Conservation (phyloP, 108 stramenopile species). For the Nitzschia putrida region DNA sequence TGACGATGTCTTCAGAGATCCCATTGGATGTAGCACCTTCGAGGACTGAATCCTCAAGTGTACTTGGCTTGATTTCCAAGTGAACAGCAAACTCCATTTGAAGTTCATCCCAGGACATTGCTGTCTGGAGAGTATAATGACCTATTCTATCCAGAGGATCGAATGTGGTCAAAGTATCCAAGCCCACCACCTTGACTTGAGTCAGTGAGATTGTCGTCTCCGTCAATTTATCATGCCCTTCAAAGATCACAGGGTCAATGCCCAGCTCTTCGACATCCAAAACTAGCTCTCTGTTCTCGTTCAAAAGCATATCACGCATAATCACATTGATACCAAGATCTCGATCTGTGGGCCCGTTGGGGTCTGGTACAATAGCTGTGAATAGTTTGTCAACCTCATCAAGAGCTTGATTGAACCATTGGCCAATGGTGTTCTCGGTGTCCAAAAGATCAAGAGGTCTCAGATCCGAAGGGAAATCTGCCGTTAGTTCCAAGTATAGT, state of each 20-base stretch:
- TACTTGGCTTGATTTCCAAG: slow-evolving; percentile 44
- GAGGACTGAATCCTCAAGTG: slow-evolving; percentile 36
- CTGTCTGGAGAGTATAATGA: slow-evolving; percentile 62
- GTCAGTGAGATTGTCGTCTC: slow-evolving; percentile 58
- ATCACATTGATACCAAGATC: slow-evolving; percentile 57
- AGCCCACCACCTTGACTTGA: slow-evolving; percentile 48
- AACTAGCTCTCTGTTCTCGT: slow-evolving; percentile 44
- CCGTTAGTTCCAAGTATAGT: slow-evolving; percentile 18
- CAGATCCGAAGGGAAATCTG: background rate
- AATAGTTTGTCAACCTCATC: slow-evolving; percentile 21
- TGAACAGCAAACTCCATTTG: slow-evolving; percentile 54
- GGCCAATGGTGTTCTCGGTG: slow-evolving; percentile 15
- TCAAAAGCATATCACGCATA: slow-evolving; percentile 46
- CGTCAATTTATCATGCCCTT: slow-evolving; percentile 64
- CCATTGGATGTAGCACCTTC: slow-evolving; percentile 36
- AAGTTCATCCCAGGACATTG: slow-evolving; percentile 53
- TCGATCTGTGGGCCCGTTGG: slow-evolving; percentile 1
- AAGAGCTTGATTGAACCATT: slow-evolving; percentile 31
- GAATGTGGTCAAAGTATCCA: slow-evolving; percentile 59
- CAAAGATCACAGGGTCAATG: slow-evolving; percentile 44
- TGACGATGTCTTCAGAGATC: slow-evolving; percentile 48
- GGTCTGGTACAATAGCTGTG: slow-evolving; percentile 8
- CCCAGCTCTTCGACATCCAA: slow-evolving; percentile 27
- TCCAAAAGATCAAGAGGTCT: slow-evolving; percentile 14
- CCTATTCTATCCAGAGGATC: slow-evolving; percentile 61